Evolutionary conservation across 306 rosid genomes (phyloP).

Genomic region (Nissolia schottii): DNA sequence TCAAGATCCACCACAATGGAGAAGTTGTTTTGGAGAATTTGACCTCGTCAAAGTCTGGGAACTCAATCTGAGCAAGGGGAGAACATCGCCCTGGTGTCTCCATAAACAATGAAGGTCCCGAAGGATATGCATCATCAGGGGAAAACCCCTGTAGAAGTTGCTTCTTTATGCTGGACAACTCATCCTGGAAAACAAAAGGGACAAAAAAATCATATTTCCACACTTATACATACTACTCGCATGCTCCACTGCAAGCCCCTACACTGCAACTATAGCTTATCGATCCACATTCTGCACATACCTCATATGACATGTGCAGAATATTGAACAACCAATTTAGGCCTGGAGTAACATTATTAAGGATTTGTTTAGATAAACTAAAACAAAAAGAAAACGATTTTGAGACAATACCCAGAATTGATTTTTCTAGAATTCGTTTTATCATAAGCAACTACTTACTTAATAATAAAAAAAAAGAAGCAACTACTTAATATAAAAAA

Average conservation of each 20-base stretch:
- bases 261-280: not conserved
- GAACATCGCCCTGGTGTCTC: constrained; percentile 86
- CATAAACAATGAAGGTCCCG: constrained; percentile 87
- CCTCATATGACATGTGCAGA: constrained; percentile 5
- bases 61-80: constrained; percentile 66
- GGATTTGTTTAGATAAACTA: not conserved
- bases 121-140: constrained; percentile 86
- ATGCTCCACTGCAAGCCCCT: not conserved
- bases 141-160: constrained; percentile 75
- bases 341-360: not conserved
- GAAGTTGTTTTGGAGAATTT: constrained; percentile 12
- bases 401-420: not conserved
- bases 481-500: not conserved
- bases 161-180: constrained; percentile 62
- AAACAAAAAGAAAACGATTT: not conserved
- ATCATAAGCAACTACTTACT: not conserved
- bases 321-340: not conserved
- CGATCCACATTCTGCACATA: not conserved
- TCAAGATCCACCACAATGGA: constrained; percentile 23
- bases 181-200: constrained; percentile 47
- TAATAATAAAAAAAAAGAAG: not conserved
- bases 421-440: not conserved
- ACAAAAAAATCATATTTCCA: constrained; percentile 14
- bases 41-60: constrained; percentile 75
- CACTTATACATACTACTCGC: not conserved